Evolutionary conservation across 805 yeast species (phyloP).

Genomic region (Teunomyces lycoperdinae): DNA sequence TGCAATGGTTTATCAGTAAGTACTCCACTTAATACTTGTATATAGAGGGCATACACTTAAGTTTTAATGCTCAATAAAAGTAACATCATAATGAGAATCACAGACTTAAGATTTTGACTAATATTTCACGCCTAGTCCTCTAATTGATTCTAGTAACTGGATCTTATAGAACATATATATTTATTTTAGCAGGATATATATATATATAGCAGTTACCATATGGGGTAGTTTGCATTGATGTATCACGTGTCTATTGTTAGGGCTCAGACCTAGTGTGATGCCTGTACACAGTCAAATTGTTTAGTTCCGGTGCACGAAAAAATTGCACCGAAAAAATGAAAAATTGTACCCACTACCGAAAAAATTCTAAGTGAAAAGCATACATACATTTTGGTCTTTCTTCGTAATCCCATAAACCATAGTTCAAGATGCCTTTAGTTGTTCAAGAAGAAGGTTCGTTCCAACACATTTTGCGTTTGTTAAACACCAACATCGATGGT

Average conservation of each 20-base stretch:
- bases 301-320: background rate
- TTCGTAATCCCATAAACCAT: slow-evolving; percentile 12
- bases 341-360: slow-evolving; percentile 2
- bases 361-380: slow-evolving; percentile 16
- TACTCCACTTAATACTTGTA: slow-evolving; percentile 19
- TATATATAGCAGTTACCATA: background rate
- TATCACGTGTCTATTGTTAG: slow-evolving; percentile 10
- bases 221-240: background rate
- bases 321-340: slow-evolving; percentile 4
- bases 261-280: slow-evolving; percentile 2
- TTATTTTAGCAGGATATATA: background rate
- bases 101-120: too few relatives aligned
- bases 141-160: too few relatives aligned
- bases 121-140: too few relatives aligned
- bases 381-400: slow-evolving; percentile 14
- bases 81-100: background rate
- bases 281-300: background rate
- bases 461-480: slow-evolving; percentile 99
- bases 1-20: slow-evolving; percentile 53
- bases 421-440: slow-evolving; percentile 83
- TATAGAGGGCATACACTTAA: slow-evolving; percentile 7
- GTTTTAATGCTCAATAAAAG: background rate
- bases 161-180: too few relatives aligned
- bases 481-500: slow-evolving; percentile 99
- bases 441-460: slow-evolving; percentile 98